Conservation (phyloP, 2,329 filamentous ascomycete genomes). For the Exophiala xenobiotica region DNA sequence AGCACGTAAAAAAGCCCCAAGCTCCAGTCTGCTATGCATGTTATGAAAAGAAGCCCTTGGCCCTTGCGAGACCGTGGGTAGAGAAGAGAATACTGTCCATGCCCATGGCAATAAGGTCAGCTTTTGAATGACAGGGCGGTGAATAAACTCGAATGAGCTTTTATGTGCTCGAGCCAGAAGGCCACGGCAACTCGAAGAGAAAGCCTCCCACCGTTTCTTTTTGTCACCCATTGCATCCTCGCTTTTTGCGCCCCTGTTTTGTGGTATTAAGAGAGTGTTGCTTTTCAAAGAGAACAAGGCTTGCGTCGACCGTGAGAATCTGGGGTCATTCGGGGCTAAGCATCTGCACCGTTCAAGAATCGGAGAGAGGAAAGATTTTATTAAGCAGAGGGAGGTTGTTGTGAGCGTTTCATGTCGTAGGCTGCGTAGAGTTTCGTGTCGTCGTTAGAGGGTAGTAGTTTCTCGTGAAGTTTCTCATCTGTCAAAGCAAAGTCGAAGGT, state of each 20-base stretch:
- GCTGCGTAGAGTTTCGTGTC: constrained; percentile 20
- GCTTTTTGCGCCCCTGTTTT: constrained; percentile 9
- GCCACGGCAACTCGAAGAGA: constrained; percentile 13
- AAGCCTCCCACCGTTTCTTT: constrained; percentile 19
- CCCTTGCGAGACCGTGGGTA: constrained; percentile 1
- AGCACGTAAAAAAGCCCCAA: constrained; percentile 7
- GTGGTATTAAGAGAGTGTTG: constrained; percentile 7
- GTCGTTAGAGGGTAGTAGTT: constrained; percentile 21
- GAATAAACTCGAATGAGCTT: constrained; percentile 15
- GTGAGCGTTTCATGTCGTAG: constrained; percentile 21
- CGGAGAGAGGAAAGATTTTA: neutral
- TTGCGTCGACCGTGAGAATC: constrained; percentile 13
- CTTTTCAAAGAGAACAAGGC: constrained; percentile 8
- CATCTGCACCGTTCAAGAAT: neutral
- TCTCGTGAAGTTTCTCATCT: constrained; percentile 23
- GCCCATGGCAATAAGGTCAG: neutral
- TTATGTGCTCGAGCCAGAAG: constrained; percentile 10
- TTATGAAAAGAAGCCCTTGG: constrained; percentile 2
- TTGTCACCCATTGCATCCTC: constrained; percentile 10
- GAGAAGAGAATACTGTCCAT: constrained; percentile 2
- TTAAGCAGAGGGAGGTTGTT: constrained; percentile 22
- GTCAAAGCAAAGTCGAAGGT: constrained; percentile 2
- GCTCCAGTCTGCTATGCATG: constrained; percentile 18
- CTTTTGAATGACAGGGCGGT: neutral
- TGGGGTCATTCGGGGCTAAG: neutral